These are phyloP conservation scores for Reutealis trisperma DNA, from an alignment of 345 rosid species.

Conservation along the genomic window DNA sequence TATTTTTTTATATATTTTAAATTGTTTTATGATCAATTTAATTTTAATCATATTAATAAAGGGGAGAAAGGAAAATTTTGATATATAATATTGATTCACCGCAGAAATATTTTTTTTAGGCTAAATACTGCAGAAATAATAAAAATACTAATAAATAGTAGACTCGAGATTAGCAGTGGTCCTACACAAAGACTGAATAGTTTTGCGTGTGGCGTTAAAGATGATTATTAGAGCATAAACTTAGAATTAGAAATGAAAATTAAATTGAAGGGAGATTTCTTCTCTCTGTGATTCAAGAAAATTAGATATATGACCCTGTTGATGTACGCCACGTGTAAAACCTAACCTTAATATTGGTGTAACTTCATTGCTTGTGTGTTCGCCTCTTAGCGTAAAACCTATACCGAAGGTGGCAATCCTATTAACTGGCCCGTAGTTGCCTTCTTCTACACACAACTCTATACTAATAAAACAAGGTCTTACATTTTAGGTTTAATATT, in stretches of 20 bases:
- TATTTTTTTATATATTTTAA: too few species aligned
- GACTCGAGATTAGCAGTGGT: slow-evolving; percentile 19
- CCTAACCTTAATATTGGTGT: slow-evolving; percentile 18
- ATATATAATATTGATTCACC: too few species aligned
- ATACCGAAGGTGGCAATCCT: slow-evolving; percentile 3
- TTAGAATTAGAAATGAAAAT: neutral
- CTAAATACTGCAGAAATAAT: too few species aligned
- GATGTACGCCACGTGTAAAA: slow-evolving; percentile 20
- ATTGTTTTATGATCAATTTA: too few species aligned
- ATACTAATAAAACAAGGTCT: too few species aligned
- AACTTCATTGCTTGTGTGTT: neutral
- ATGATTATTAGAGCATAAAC: neutral
- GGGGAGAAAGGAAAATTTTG: too few species aligned
- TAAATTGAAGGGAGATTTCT: slow-evolving; percentile 23
- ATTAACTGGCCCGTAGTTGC: neutral
- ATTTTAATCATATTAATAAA: too few species aligned
- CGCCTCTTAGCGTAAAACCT: neutral
- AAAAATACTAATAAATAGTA: neutral
- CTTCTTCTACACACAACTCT: slow-evolving; percentile 7
- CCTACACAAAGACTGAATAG: slow-evolving; percentile 20
- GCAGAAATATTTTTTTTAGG: too few species aligned
- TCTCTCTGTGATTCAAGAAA: slow-evolving; percentile 10
- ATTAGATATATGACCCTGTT: slow-evolving; percentile 1
- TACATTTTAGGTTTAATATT: slow-evolving; percentile 3
- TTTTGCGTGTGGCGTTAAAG: slow-evolving; percentile 22